phyloP scores from a whole-genome alignment of 495 filamentous ascomycete species.

The Clavariopsis aquatica region DNA sequence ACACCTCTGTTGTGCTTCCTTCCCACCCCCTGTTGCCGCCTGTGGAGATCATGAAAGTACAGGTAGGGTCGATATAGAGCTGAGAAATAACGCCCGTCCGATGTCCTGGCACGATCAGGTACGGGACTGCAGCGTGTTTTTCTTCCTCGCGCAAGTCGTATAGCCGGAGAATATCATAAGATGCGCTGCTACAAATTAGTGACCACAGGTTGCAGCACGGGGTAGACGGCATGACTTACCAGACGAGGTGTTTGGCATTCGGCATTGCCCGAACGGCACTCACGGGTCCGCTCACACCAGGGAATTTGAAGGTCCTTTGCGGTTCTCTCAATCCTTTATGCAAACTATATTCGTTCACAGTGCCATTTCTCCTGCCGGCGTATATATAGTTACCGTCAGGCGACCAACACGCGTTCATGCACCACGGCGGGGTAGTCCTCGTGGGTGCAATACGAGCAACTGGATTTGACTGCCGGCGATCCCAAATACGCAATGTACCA shows the following conservation, averaged over 20 bases:
- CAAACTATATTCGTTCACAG: conserved; percentile 89
- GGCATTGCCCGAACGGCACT: conserved; percentile 86
- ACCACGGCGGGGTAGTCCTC: conserved; percentile 84
- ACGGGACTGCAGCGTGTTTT: conserved; percentile 82
- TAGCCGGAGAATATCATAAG: conserved; percentile 88
- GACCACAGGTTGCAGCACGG: neutral
- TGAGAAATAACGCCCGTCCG: conserved; percentile 83
- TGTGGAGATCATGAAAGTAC: conserved; percentile 84
- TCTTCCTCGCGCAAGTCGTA: conserved; percentile 79
- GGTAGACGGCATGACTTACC: conserved; percentile 52
- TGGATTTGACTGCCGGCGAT: conserved; percentile 73
- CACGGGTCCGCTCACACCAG: conserved; percentile 83
- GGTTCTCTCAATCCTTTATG: conserved; percentile 77
- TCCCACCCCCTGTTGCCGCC: conserved; percentile 96
- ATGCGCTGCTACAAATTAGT: conserved; percentile 59
- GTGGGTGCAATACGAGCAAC: conserved; percentile 74
- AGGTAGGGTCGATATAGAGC: conserved; percentile 83
- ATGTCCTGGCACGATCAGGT: conserved; percentile 91
- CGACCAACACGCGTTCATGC: conserved; percentile 97
- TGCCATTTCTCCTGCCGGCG: conserved; percentile 87
- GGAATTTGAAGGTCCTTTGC: conserved; percentile 85
- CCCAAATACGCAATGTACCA: conserved; percentile 88
- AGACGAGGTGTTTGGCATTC: conserved; percentile 90
- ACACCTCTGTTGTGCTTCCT: conserved; percentile 83
- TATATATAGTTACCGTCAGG: conserved; percentile 96